phyloP scores from a whole-genome alignment of 768 basidiomycete species.

The Suillus decipiens region DNA sequence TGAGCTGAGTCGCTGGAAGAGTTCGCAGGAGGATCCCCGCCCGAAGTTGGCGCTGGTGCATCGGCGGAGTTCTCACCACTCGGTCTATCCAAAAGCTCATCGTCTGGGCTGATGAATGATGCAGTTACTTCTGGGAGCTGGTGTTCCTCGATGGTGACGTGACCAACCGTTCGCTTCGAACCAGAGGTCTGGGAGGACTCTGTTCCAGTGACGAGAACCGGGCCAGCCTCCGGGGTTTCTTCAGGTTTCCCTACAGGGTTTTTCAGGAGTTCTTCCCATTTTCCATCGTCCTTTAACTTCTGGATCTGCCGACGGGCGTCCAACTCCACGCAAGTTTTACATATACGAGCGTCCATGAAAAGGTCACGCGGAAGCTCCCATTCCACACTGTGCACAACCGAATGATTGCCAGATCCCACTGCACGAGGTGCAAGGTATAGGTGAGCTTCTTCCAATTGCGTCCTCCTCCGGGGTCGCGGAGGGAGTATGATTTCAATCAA shows the following conservation, averaged over 20 bases:
- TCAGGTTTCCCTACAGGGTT: neutral
- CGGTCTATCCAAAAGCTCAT: neutral
- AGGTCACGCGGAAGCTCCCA: constrained; percentile 51
- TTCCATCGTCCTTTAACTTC: constrained; percentile 24
- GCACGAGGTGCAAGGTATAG: constrained; percentile 46
- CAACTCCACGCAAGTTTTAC: constrained; percentile 39
- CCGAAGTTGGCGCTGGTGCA: neutral
- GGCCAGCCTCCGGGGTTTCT: neutral
- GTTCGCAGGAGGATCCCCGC: no score
- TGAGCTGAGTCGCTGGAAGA: neutral
- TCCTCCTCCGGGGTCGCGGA: constrained; percentile 24
- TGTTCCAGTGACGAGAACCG: neutral
- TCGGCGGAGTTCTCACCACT: neutral
- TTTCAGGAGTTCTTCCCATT: constrained; percentile 19
- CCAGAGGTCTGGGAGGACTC: neutral
- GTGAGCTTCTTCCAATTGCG: constrained; percentile 42
- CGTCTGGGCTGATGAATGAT: neutral
- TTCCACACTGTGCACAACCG: constrained; percentile 50
- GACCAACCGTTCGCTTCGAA: neutral
- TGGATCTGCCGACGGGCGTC: constrained; percentile 27
- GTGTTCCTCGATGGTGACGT: neutral
- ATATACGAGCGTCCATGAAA: constrained; percentile 37
- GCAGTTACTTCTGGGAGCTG: neutral
- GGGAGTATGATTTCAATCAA: constrained; percentile 33
- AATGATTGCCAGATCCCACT: constrained; percentile 54